Evolutionary conservation across 805 yeast genomes (phyloP), one percentile per base, ranked within the genome.

Genomic region (Komagataella kurtzmanii): DNA sequence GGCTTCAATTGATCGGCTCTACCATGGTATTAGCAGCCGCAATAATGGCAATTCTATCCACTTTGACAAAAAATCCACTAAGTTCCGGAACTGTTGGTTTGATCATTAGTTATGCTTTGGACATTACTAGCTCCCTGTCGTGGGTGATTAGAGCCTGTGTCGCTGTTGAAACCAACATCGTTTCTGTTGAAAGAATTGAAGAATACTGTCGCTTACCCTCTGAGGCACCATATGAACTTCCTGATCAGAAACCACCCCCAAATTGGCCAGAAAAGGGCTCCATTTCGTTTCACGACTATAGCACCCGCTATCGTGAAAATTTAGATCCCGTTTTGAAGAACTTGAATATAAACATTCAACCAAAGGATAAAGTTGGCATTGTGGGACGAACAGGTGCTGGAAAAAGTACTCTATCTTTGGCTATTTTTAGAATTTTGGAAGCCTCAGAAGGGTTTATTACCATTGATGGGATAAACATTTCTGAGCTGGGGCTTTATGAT

Each of bases 151-250:
- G 85, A 58, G 70, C 73, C 63, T 69, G 81, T 4, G 86, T 81
- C 24, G 83, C 79, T 57, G 76, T 81, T 47, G 88, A 83, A 61
- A 71, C 81, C 6, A 79, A 75, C 57, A 71, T 79, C 52, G 85
- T 83, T 44, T 86, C 96, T 17, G 97, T 95, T 47, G 99, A 91
- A 71, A 82, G 99, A 69, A 82, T 91, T 51, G 74, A 87, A 67
- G 99, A 91, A 65, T 91, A 90, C 65, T 79, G 95, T 44, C 66
- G 70, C n/a, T 71, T 93, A 54, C 68, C 72, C 40, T 75, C 89
- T 18, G 99, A 91, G 69, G 96, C 93, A 5, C 84, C 91, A 1
- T 70, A 85, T 50, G 81, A 80, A 54, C 76, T 72, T 46, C 68
- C 75, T 50, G 48, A 49, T 1, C 7, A 59, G 58, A 30, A 24